Evolutionary conservation across 2,329 filamentous ascomycete genomes (phyloP), one percentile per base, ranked within the genome.

Genomic region (Fusarium sp.): DNA sequence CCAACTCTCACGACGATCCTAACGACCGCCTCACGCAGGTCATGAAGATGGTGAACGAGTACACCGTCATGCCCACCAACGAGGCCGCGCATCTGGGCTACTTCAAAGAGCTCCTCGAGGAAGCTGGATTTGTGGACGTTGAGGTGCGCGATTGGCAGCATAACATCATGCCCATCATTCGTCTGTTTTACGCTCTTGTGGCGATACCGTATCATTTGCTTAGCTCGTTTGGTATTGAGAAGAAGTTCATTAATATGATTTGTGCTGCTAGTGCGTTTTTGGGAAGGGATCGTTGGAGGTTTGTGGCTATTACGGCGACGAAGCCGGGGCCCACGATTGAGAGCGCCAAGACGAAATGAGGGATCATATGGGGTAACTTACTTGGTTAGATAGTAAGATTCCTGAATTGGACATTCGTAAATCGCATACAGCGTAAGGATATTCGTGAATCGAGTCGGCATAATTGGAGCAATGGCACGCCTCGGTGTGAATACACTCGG

Each of bases 21-120:
- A 30, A 28, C 4, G 47, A 50, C 7, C 34, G 24, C 1, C 19
- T 50, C 8, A 40, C 47, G 0, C 34, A 50, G 6, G 47, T 40
- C 3, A 50, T 50, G 47, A 39, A 40, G 23, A 50, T 40, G 36
- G 36, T 40, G 4, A 50, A 50, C 14, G 47, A 50, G 15, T 39
- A 40, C 9, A 40, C 47, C 6, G 47, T 40, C 6, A 40, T 40
- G 34, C 34, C 47, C 6, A 30, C 47, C 5, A 50, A 40, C 19
- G 34, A 40, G 24, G 24, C 23, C 14, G 34, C 47, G 9, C 47
- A 50, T 2, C 21, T 40, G 6, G 36, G 28, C 9, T 39, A 40
- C n/a, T 45, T 44, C 39, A 34, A 53, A 6, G 14, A 21, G 4
- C 20, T 53, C 2, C 40, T 53, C 2, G 39, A 53, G 24, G 40